Conservation (phyloP, 495 filamentous ascomycete genomes). For the Bacidia gigantensis region DNA sequence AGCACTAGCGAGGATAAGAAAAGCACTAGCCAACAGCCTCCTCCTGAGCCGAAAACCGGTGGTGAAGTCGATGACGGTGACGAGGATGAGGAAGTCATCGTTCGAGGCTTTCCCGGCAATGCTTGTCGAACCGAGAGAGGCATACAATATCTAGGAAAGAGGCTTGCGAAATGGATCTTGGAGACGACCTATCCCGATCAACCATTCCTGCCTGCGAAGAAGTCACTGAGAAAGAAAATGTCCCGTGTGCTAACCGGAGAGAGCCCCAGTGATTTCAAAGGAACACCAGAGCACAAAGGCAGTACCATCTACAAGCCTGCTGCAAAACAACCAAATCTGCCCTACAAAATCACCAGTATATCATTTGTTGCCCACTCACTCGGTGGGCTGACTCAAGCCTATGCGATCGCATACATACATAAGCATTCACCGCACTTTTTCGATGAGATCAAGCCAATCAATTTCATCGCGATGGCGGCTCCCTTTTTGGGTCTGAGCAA, state of each 20-base stretch:
- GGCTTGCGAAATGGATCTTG: conserved; percentile 81
- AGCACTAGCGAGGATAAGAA: conserved; percentile 10
- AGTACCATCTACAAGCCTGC: conserved; percentile 37
- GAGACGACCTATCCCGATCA: conserved; percentile 87
- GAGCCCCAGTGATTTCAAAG: conserved; percentile 19
- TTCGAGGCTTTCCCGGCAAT: conserved; percentile 84
- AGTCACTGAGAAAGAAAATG: conserved; percentile 31
- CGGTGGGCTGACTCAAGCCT: conserved; percentile 82
- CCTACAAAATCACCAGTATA: conserved; percentile 85
- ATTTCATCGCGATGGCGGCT: conserved; percentile 83
- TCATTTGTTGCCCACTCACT: conserved; percentile 92
- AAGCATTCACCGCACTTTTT: conserved; percentile 93
- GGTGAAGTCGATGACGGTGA: conserved; percentile 27
- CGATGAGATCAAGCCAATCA: conserved; percentile 70
- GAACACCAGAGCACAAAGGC: conserved; percentile 33
- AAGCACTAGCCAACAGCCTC: conserved; percentile 3
- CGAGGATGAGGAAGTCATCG: conserved; percentile 62
- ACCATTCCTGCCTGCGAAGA: conserved; percentile 59
- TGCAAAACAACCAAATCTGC: conserved; percentile 33
- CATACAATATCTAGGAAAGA: conserved; percentile 92
- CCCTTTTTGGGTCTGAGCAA: conserved; percentile 91
- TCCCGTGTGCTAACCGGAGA: conserved; percentile 23
- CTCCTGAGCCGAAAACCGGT: conserved; percentile 18
- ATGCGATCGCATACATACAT: conserved; percentile 93
- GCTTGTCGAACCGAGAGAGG: conserved; percentile 80